phyloP scores from a whole-genome alignment of 495 filamentous ascomycete species.

The Lasiosphaeriaceae sp. region DNA sequence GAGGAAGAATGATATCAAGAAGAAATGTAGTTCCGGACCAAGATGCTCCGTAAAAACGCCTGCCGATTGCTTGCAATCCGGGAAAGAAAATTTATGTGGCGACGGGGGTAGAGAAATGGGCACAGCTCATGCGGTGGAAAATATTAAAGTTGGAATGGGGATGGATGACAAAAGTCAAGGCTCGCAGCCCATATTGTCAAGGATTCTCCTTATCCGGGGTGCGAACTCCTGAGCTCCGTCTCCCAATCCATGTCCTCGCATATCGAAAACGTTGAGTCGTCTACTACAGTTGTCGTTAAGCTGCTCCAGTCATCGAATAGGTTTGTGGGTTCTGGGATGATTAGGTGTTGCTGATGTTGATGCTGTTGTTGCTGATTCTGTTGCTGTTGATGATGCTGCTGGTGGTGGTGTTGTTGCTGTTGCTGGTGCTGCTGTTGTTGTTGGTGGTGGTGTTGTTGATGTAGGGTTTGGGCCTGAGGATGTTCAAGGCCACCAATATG shows the following conservation, averaged over 20 bases:
- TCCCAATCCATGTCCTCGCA: conserved; percentile 13
- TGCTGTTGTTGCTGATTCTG: conserved; percentile 10
- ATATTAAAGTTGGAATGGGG: no score
- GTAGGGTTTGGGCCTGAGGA: conserved; percentile 7
- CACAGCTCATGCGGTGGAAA: no score
- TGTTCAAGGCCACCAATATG: neutral
- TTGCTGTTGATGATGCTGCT: conserved; percentile 33
- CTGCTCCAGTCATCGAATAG: conserved; percentile 31
- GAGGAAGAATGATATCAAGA: no score
- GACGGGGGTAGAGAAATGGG: no score
- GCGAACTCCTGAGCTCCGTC: conserved; percentile 1
- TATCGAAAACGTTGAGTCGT: conserved; percentile 17
- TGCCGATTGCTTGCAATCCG: neutral
- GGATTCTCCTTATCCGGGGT: neutral
- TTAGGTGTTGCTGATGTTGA: conserved; percentile 6
- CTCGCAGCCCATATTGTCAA: no score
- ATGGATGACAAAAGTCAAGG: neutral
- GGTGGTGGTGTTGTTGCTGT: conserved; percentile 7
- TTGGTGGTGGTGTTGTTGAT: conserved; percentile 11
- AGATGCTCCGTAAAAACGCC: neutral
- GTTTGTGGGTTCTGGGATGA: conserved; percentile 7
- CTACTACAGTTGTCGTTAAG: conserved; percentile 24
- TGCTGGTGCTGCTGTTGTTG: conserved; percentile 2
- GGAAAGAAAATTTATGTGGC: no score
- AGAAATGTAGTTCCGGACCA: no score